Evolutionary conservation across 2,329 filamentous ascomycete genomes (phyloP), one percentile per base, ranked within the genome.

Genomic region (Fusarium incarnatum): DNA sequence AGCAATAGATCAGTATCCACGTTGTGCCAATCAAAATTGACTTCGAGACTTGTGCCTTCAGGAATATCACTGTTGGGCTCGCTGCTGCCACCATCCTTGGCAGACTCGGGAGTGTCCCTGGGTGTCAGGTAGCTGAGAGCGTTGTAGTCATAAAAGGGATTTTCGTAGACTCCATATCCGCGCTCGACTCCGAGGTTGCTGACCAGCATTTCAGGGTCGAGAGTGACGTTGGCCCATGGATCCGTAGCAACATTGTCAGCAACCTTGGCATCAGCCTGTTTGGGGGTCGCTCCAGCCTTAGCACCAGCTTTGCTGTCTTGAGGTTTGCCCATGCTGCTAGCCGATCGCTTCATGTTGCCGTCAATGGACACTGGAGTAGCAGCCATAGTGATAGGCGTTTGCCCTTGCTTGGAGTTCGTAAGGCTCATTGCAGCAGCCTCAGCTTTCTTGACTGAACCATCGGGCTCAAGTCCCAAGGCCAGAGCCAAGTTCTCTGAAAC

Each of bases 81-180:
- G 42, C 88, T 89, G 11, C 81, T 77, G 6, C 86, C 84, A 70
- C 84, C 85, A 60, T 90, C 88, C 76, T 89, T 89, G 77, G 83
- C 87, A 4, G 88, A 90, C 70, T 90, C 88, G 1, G 88, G 89
- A 10, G 89, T 91, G 73, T 90, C 87, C 64, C 89, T 88, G 1
- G 88, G 88, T 25, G 88, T 88, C 60, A 86, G 89, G 11, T 86
- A 79, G 56, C 78, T 82, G 75, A 86, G 83, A 66, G 90, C 86
- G 15, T 82, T 82, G 57, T 88, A 84, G 4, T 85, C 81, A 20
- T 66, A 55, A 44, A 55, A 61, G 8, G 63, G 55, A n/a, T 66
- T 66, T 16, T 84, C 87, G 59, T 59, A 72, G 76, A 49, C 80
- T 65, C 16, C 79, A 75, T 42, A 42, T 22, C 67, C 64, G 22